Conservation (phyloP, 345 rosid genomes). For the Eucalyptus viminalis region DNA sequence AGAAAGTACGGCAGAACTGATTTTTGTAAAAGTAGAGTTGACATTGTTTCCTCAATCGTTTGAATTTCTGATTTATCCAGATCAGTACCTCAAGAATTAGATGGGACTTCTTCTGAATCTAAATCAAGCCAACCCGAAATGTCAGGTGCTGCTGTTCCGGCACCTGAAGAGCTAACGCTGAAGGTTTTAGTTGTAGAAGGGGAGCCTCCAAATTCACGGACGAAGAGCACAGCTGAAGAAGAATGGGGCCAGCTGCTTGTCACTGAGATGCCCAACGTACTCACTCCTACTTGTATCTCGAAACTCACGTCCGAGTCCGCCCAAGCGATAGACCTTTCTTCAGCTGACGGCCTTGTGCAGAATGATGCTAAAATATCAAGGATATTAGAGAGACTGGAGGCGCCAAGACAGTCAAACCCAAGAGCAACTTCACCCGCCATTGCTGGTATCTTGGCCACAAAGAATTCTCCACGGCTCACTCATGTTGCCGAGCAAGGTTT, state of each 20-base stretch:
- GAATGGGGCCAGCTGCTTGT: conserved; percentile 89
- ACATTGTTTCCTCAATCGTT: neutral
- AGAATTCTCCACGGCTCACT: neutral
- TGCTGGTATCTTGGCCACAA: neutral
- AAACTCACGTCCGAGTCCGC: conserved; percentile 3
- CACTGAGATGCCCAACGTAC: conserved; percentile 25
- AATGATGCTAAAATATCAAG: conserved; percentile 52
- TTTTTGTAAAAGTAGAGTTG: neutral
- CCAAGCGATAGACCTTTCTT: neutral
- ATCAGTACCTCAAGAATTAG: conserved; percentile 3
- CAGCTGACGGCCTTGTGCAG: conserved; percentile 8
- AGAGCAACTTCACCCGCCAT: neutral
- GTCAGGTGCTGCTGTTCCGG: neutral
- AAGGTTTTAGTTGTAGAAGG: conserved; percentile 4
- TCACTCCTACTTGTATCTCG: conserved; percentile 29
- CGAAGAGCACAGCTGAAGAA: conserved; percentile 3
- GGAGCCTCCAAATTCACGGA: neutral
- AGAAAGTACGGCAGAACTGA: neutral
- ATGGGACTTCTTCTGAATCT: conserved; percentile 15
- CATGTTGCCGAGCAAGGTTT: neutral
- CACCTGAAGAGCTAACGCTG: neutral
- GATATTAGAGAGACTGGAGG: conserved; percentile 82
- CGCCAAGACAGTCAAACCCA: conserved; percentile 17
- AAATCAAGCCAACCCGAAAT: conserved; percentile 8
- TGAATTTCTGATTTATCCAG: conserved; percentile 9